Evolutionary conservation across 2,329 filamentous ascomycete genomes (phyloP).

Genomic region (Aspergillus uvarum): DNA sequence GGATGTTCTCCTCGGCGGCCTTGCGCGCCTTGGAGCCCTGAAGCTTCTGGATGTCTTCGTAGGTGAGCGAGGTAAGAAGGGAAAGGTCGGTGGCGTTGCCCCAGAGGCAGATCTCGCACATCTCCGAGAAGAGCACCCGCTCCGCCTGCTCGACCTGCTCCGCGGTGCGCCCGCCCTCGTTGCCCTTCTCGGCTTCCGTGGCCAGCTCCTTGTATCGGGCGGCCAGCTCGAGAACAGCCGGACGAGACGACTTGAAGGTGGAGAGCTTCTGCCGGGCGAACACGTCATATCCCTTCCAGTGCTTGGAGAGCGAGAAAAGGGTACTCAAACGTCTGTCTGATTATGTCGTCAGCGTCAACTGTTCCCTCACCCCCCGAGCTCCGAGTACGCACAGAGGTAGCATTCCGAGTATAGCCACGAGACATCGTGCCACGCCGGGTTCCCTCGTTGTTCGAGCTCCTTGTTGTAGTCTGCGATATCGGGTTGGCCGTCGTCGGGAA

Average conservation of each 20-base stretch:
- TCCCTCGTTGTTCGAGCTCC: slow-evolving; percentile 72
- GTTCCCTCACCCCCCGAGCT: not conserved
- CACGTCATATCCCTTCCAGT: slow-evolving; percentile 90
- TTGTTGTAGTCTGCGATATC: slow-evolving; percentile 83
- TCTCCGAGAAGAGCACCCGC: slow-evolving; percentile 78
- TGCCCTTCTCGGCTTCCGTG: slow-evolving; percentile 61
- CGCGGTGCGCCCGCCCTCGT: slow-evolving; percentile 31
- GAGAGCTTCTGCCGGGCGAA: slow-evolving; percentile 87
- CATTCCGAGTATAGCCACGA: slow-evolving; percentile 93
- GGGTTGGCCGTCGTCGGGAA: slow-evolving; percentile 71
- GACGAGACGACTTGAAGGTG: slow-evolving; percentile 87
- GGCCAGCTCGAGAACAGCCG: slow-evolving; percentile 79
- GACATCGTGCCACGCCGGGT: slow-evolving; percentile 76
- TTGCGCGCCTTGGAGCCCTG: slow-evolving; percentile 87
- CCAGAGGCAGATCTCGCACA: slow-evolving; percentile 97
- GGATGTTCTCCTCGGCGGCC: slow-evolving; percentile 83
- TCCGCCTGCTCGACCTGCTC: slow-evolving; percentile 66
- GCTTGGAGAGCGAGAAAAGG: slow-evolving; percentile 70
- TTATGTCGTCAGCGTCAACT: slow-evolving; percentile 22
- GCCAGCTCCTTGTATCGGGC: slow-evolving; percentile 74
- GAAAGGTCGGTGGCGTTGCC: slow-evolving; percentile 95
- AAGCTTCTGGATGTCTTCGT: slow-evolving; percentile 95
- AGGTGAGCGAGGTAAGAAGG: slow-evolving; percentile 82
- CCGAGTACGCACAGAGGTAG: slow-evolving; percentile 65
- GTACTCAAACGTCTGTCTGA: slow-evolving; percentile 71